Percentiles rank a stretch among this genome's conserved stretches.
These are phyloP conservation scores for Silene conica DNA, from an alignment of 148 eudicot species.

Conservation along the genomic window DNA sequence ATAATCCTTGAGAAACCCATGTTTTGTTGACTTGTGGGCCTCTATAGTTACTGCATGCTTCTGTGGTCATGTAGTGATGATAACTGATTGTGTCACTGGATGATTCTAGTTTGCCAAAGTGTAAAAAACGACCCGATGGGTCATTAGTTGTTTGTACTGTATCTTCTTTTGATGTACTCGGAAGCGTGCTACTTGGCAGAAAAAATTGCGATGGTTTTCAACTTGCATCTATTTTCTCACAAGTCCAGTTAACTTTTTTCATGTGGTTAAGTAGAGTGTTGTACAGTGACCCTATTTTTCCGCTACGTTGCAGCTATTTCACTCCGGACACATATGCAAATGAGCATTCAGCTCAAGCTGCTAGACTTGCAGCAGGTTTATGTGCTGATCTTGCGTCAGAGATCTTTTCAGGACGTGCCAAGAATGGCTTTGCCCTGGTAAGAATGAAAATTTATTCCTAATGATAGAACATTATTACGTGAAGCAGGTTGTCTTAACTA, in stretches of 20 bases:
- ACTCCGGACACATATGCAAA: slow-evolving; percentile 97
- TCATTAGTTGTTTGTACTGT: neutral
- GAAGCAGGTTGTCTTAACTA: neutral
- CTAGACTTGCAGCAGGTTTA: slow-evolving; percentile 96
- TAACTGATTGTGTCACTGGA: neutral
- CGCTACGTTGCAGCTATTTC: slow-evolving; percentile 61
- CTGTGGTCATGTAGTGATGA: neutral
- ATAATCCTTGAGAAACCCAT: neutral
- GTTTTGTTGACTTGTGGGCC: neutral
- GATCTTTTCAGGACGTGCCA: slow-evolving; percentile 64
- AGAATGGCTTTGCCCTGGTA: slow-evolving; percentile 99
- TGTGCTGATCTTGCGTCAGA: slow-evolving; percentile 91
- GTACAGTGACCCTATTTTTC: slow-evolving; percentile 5
- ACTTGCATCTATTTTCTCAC: neutral
- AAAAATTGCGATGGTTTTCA: neutral
- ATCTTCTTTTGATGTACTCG: neutral
- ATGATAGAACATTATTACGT: neutral
- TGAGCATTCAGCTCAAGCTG: slow-evolving; percentile 88
- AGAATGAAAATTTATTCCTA: slow-evolving; percentile 16
- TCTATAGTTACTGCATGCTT: neutral
- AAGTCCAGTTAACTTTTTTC: neutral
- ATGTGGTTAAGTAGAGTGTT: neutral
- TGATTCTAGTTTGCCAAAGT: neutral
- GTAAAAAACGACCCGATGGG: neutral
- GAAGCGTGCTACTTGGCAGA: neutral